These are phyloP conservation scores for Plasmodium falciparum DNA, from an alignment of 169 alveolate species.

Conservation along the genomic window DNA sequence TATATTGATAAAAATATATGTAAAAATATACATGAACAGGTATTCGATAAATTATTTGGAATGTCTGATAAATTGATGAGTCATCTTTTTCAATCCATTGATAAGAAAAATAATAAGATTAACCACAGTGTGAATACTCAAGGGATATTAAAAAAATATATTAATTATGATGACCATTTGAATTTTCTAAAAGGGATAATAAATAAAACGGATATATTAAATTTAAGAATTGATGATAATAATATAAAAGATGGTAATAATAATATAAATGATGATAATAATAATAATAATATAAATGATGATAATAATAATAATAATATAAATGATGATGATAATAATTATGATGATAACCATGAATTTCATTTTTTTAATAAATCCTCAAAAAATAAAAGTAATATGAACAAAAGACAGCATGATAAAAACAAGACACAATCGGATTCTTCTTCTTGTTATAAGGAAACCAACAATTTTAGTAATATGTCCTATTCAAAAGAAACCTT, in stretches of 20 bases:
- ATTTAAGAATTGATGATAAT: neutral
- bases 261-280: neutral
- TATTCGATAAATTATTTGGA: slow-evolving; percentile 23
- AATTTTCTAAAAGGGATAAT: slow-evolving; percentile 7
- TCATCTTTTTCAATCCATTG: neutral
- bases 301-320: neutral
- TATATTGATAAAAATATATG: slow-evolving; percentile 16
- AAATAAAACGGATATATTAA: slow-evolving; percentile 7
- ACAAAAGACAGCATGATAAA: too few relatives aligned
- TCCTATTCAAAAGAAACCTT: too few relatives aligned
- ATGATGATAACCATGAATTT: neutral
- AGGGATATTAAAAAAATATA: slow-evolving; percentile 11
- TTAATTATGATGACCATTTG: slow-evolving; percentile 12
- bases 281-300: neutral
- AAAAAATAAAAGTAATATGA: neutral
- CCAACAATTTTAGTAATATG: too few relatives aligned
- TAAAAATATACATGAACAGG: slow-evolving; percentile 9
- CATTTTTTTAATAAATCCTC: neutral
- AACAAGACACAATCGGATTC: too few relatives aligned
- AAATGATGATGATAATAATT: neutral
- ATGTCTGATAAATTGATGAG: slow-evolving; percentile 4
- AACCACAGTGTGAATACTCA: neutral
- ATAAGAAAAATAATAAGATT: neutral
- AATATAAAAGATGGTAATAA: neutral
- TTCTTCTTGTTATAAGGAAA: too few relatives aligned